Evolutionary conservation across 73 alveolate genomes (phyloP), one percentile per base, ranked within the genome.

Genomic region (Blepharisma stoltei): DNA sequence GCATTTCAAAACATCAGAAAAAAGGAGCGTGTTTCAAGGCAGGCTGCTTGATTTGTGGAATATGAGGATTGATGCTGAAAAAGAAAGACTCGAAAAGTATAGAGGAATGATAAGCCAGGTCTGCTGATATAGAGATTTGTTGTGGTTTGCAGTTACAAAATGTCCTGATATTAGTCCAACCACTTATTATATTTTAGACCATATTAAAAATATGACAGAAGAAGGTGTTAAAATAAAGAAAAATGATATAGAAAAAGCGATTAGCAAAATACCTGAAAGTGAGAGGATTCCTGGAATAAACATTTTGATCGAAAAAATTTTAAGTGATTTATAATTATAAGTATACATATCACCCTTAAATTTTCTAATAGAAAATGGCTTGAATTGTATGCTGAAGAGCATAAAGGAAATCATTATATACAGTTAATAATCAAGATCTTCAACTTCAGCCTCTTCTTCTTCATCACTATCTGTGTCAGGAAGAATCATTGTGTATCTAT

Each of bases 31-130:
- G 18, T 60, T 14, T 60, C 73, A 60, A 60, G 73, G 73, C 2
- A 60, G 73, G 45, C 14, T 60, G 73, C 46, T 60, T 20, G 73
- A 60, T 60, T 14, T 60, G 18, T 60, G 73, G 73, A 60, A 60
- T 60, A 60, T 60, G 73, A 60, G 73, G 5, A 60, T 60, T n/a
- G 73, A 60, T 14, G 73, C 73, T 60, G 73, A 60, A 60, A 60
- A 60, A 25, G 73, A 60, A 60, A 60, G 46, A 25, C 49, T 60
- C 23, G 46, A 60, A 9, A n/a, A 60, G 23, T 18, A 60, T 60
- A 14, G 73, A 60, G 73, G 2, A 60, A 60, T 60, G 73, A 60
- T 60, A 9, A 60, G 46, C 46, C 73, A 60, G 46, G 46, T 60
- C 38, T 60, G 73, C 23, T 60, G 73, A 38, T 60, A 60, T 60